Evolutionary conservation across 116 monocot genomes (phyloP).

Genomic region (Iris pallida): DNA sequence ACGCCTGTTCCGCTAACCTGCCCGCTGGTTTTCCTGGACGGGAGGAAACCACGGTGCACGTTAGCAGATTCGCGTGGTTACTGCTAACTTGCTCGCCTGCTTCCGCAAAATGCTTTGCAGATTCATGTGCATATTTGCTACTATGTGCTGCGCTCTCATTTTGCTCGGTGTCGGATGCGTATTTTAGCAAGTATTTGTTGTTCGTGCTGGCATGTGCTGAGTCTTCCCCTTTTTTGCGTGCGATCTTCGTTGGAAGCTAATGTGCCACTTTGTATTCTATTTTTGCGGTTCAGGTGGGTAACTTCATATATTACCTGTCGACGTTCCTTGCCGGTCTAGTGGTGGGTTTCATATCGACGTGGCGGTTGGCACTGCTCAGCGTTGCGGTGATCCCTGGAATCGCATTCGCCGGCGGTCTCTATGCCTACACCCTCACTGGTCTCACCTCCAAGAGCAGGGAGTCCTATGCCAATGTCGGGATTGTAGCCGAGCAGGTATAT

Average conservation of each 20-base stretch:
- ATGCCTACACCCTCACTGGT: slow-evolving; percentile 83
- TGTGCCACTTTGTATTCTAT: not conserved
- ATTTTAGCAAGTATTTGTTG: not conserved
- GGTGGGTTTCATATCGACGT: slow-evolving; percentile 85
- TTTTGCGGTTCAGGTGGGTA: slow-evolving; percentile 58
- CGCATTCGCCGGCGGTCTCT: slow-evolving; percentile 89
- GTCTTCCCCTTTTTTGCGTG: not conserved
- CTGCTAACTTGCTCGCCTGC: not conserved
- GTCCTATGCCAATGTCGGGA: slow-evolving; percentile 92
- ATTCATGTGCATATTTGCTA: too few species aligned
- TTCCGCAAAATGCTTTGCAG: too few species aligned
- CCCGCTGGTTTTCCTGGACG: too few species aligned
- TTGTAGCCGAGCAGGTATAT: slow-evolving; percentile 81
- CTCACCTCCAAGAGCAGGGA: slow-evolving; percentile 93
- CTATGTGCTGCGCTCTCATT: too few species aligned
- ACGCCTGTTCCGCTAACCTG: too few species aligned
- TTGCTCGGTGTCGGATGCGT: not conserved
- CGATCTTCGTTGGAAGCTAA: not conserved
- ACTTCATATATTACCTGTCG: slow-evolving; percentile 89
- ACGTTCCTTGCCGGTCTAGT: slow-evolving; percentile 90
- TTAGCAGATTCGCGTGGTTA: not conserved
- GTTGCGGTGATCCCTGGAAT: slow-evolving; percentile 92
- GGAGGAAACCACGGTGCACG: not conserved
- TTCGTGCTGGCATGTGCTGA: not conserved
- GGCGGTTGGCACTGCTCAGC: slow-evolving; percentile 82